These are phyloP conservation scores for Fusarium stilboides DNA, from an alignment of 2,329 filamentous ascomycete species.

Conservation along the genomic window DNA sequence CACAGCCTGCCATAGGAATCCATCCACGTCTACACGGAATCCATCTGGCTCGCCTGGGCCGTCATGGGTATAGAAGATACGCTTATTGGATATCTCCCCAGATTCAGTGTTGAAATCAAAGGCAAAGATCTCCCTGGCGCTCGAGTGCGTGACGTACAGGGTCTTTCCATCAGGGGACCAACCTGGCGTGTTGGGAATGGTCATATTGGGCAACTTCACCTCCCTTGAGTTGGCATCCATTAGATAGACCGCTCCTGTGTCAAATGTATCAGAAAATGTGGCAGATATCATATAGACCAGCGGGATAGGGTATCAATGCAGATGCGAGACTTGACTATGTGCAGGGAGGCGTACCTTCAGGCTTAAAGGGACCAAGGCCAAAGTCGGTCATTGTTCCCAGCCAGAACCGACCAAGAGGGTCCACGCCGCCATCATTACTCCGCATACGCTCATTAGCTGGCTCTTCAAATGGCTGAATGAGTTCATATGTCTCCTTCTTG, in stretches of 20 bases:
- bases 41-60: slow-evolving; percentile 82
- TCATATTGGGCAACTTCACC: slow-evolving; percentile 74
- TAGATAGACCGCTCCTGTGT: slow-evolving; percentile 78
- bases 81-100: slow-evolving; percentile 76
- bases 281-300: background rate
- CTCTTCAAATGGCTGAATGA: slow-evolving; percentile 65
- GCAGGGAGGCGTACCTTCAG: slow-evolving; percentile 64
- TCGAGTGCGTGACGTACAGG: slow-evolving; percentile 88
- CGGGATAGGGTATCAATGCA: background rate
- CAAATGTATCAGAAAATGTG: slow-evolving; percentile 16
- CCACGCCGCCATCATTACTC: slow-evolving; percentile 87
- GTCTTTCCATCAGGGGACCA: slow-evolving; percentile 82
- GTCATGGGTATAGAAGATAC: slow-evolving; percentile 80
- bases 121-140: slow-evolving; percentile 77
- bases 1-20: slow-evolving; percentile 91
- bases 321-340: slow-evolving; percentile 2
- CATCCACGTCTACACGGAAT: slow-evolving; percentile 85
- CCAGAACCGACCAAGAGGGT: slow-evolving; percentile 87
- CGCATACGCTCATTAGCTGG: slow-evolving; percentile 68
- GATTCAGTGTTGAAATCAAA: slow-evolving; percentile 80
- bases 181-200: slow-evolving; percentile 87
- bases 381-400: slow-evolving; percentile 89
- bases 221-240: slow-evolving; percentile 75
- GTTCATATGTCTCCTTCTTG: slow-evolving; percentile 67
- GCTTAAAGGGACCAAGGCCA: slow-evolving; percentile 68